Evolutionary conservation across 2,329 filamentous ascomycete genomes (phyloP), one percentile per base, ranked within the genome.

Genomic region (Penicillium sp.): DNA sequence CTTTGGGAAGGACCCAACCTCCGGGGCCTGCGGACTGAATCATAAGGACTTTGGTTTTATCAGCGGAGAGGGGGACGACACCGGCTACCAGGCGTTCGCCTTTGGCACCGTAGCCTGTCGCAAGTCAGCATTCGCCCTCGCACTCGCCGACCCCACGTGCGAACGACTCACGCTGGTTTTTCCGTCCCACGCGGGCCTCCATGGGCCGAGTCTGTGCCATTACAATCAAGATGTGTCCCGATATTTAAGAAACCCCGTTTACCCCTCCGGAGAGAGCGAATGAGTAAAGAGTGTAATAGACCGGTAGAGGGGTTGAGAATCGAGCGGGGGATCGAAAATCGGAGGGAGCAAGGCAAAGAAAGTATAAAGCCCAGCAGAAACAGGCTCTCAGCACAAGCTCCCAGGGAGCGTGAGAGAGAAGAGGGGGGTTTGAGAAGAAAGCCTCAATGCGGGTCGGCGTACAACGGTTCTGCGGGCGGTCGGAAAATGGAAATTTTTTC

Each of bases 1-100:
- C 92, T 65, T 98, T 98, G 44, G 92, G 92, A 42, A 98, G 75
- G 29, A 98, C 92, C 92, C 92, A 98, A 56, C 85, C 86, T 64
- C 86, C 86, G 56, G 88, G 82, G 49, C 86, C 79, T 35, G 85
- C 90, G 37, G 88, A 95, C 70, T 95, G 88, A 56, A 96, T 95
- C 53, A 98, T 75, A 53, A 98, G 76, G 45, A 98, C 90, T 64
- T 85, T 83, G 55, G 80, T 82, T 65, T 86, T 90, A 70, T 95
- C 89, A 56, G 76, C 67, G 38, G 86, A 92, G 50, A 96, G 74
- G 49, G 92, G 87, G 32, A 98, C 92, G 41, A 96, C 82, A 54
- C 92, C 92, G 44, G 92, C 90, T 55, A 98, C 92, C 45, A 96
- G 81, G 51, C 92, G 84, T 69, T 96, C 90, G 70, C 90, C 90